Base-by-base conservation (phyloP, 192 early-diverging fungal species). In the Haplosporangium gracile region DNA sequence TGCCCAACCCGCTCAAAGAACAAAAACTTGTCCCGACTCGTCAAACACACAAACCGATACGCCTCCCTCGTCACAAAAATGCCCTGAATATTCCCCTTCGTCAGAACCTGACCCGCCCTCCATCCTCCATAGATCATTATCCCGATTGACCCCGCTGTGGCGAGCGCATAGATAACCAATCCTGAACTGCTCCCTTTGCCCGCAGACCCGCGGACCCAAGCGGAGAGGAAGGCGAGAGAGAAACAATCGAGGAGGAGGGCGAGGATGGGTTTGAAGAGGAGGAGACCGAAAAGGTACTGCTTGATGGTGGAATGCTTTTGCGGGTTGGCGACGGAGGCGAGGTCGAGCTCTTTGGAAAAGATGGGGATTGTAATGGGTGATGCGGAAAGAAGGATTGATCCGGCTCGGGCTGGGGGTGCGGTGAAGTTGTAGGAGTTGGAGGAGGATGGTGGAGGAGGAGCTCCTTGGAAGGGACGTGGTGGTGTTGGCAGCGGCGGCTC, bases 1-100 rank as follows among this genome's bases (percentile, higher is more conserved):
- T 85, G 83, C 4, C 83, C 83, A 7, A 85, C 77, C 36, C 83
- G 70, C 45, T 85, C 83, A 80, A 85, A 85, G 78, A 85, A 85
- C 75, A 85, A 45, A 75, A 85, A 85, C 69, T 63, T 69, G n/a
- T 80, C 83, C 26, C 22, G 49, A 63, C 68, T 75, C 5, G 69
- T 85, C 57, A 85, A 36, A 69, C 83, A 80, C 5, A 80, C 78
- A 78, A 78, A 85, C 26, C 83, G 78, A 26, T 85, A 85, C 18
- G 83, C 83, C 39, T 85, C 83, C 16, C 83, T 36, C 36, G 72
- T 85, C 49, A 85, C 83, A 80, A 80, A 85, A 57, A 85, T 85
- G 1, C 60, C 74, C 42, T 85, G 83, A 43, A 85, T 85, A 74
- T 80, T 74, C 7, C 68, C 57, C 18, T 80, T 80, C 60, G 32